phyloP scores from a whole-genome alignment of 2,329 filamentous ascomycete genomes.

The Seiridium unicorne region DNA sequence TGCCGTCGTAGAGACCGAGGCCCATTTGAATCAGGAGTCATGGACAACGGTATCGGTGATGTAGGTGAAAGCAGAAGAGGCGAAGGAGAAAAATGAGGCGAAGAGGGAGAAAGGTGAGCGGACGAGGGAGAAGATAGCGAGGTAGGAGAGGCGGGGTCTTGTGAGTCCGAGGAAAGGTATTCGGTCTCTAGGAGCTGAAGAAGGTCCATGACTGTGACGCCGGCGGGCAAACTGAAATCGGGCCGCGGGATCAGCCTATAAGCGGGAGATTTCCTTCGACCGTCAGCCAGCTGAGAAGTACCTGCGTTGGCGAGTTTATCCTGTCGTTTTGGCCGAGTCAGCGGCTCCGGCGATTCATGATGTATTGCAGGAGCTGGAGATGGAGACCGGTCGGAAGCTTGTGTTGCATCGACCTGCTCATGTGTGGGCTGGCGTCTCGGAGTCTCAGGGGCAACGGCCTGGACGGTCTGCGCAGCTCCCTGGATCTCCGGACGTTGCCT shows the following conservation, averaged over 20 bases:
- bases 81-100: background rate
- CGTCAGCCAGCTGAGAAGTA: background rate
- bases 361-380: background rate
- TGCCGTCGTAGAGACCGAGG: background rate
- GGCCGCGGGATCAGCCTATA: constrained; percentile 7
- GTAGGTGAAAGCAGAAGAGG: constrained; percentile 2
- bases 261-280: constrained; percentile 1
- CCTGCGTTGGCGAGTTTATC: background rate
- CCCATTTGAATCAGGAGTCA: background rate
- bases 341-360: background rate
- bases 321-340: background rate
- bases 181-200: constrained; percentile 7
- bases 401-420: background rate
- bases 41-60: background rate
- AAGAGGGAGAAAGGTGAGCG: background rate
- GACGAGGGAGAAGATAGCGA: constrained; percentile 1
- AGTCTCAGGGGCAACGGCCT: background rate
- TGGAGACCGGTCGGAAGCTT: background rate
- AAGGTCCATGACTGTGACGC: constrained; percentile 9
- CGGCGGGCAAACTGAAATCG: constrained; percentile 6
- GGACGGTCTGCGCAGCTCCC: background rate
- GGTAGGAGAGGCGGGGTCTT: background rate
- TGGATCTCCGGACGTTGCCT: background rate
- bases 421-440: background rate
- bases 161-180: constrained; percentile 1